Evolutionary conservation across 139 green algal species (phyloP).

Genomic region (Picochlorum costavermella): DNA sequence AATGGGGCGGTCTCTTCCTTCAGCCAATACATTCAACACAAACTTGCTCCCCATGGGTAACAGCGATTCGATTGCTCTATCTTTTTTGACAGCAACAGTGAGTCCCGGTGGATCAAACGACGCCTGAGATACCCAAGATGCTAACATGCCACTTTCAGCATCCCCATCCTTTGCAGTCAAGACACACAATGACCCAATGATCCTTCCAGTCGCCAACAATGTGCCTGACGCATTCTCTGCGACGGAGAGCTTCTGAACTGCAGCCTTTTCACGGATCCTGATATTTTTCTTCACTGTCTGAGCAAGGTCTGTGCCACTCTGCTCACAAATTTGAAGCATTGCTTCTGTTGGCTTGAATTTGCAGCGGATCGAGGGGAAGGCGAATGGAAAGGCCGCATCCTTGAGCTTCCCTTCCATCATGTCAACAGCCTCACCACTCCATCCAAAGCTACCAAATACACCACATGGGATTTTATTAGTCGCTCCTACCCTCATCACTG

Average conservation of each 20-base stretch:
- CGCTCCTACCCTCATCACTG: conserved; percentile 49
- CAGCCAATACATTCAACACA: conserved; percentile 76
- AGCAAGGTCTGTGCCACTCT: conserved; percentile 80
- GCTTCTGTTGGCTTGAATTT: conserved; percentile 88
- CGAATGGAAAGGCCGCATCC: conserved; percentile 82
- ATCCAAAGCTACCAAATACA: conserved; percentile 96
- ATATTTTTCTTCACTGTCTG: conserved; percentile 53
- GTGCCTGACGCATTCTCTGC: conserved; percentile 30
- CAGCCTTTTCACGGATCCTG: conserved; percentile 16
- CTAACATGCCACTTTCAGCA: conserved; percentile 78
- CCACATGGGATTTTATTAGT: conserved; percentile 69
- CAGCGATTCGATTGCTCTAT: conserved; percentile 86
- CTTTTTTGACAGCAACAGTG: conserved; percentile 86
- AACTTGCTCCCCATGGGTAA: conserved; percentile 62
- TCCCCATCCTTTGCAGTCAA: conserved; percentile 74
- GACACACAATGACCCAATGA: conserved; percentile 87
- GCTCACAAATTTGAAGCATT: conserved; percentile 72
- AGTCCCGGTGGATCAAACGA: conserved; percentile 85
- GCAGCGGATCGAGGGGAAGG: conserved; percentile 81
- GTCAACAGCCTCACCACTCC: conserved; percentile 86
- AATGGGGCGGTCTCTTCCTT: conserved; percentile 47
- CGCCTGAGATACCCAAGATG: conserved; percentile 83
- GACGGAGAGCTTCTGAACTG: conserved; percentile 18
- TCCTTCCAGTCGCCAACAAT: conserved; percentile 73
- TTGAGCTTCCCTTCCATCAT: conserved; percentile 58